Percentiles rank a stretch among this genome's conserved stretches.
These are phyloP conservation scores for Teunomyces stri DNA, from an alignment of 805 yeast species.

Conservation along the genomic window DNA sequence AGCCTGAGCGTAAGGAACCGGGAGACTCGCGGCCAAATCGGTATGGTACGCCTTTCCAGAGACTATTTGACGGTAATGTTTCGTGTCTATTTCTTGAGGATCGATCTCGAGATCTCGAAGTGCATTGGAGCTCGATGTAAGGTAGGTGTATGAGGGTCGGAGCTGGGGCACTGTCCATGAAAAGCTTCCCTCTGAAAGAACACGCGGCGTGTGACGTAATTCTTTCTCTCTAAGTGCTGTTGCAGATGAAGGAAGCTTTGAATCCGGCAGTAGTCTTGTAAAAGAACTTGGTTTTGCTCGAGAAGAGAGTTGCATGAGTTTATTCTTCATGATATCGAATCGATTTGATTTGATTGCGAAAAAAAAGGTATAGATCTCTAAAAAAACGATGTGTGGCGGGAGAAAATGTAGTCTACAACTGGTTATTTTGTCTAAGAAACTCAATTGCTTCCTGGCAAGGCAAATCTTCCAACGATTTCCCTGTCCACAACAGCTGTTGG, in stretches of 20 bases:
- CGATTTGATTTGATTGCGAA: neutral
- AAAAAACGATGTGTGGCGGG: too few species aligned
- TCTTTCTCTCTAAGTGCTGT: slow-evolving; percentile 29
- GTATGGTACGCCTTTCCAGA: slow-evolving; percentile 52
- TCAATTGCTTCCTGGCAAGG: slow-evolving; percentile 21
- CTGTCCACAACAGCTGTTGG: slow-evolving; percentile 28
- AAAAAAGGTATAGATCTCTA: neutral
- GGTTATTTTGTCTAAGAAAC: slow-evolving; percentile 1
- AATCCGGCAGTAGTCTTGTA: slow-evolving; percentile 30
- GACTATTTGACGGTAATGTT: slow-evolving; percentile 51
- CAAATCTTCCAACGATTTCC: slow-evolving; percentile 21
- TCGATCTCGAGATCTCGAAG: slow-evolving; percentile 59
- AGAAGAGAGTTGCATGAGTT: slow-evolving; percentile 20
- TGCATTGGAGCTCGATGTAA: slow-evolving; percentile 61
- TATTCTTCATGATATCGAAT: neutral
- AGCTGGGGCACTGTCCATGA: slow-evolving; percentile 71
- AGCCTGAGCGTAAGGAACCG: slow-evolving; percentile 83
- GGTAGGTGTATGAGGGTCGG: slow-evolving; percentile 50
- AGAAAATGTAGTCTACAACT: neutral
- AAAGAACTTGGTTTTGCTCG: slow-evolving; percentile 31
- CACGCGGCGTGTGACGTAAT: slow-evolving; percentile 36
- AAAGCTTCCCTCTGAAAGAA: slow-evolving; percentile 57
- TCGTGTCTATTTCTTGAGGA: slow-evolving; percentile 35
- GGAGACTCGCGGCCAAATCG: slow-evolving; percentile 28
- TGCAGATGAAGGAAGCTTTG: slow-evolving; percentile 20